phyloP scores from a whole-genome alignment of 1,284 basidiomycete genomes.

The Pseudozyma sp. region DNA sequence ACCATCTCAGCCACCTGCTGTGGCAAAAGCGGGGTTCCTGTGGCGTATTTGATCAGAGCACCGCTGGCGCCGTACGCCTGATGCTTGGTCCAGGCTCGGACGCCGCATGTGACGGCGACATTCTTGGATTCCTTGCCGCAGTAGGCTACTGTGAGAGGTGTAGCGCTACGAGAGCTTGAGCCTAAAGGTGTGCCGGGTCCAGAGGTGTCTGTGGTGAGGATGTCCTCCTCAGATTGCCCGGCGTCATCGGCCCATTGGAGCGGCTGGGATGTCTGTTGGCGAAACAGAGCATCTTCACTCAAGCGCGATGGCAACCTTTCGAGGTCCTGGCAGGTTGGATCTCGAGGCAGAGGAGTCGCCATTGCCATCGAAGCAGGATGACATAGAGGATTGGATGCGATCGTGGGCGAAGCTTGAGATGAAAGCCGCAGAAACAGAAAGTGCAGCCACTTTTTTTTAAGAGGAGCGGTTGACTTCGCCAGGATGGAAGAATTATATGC shows the following conservation, averaged over 20 bases:
- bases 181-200: conserved; percentile 19
- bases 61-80: conserved; percentile 49
- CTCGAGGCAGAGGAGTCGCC: conserved; percentile 1
- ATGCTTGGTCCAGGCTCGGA: conserved; percentile 45
- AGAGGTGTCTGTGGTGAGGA: conserved; percentile 27
- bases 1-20: conserved; percentile 58
- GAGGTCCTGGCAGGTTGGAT: conserved; percentile 22
- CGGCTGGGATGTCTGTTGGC: conserved; percentile 25
- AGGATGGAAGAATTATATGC: no score
- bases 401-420: not conserved
- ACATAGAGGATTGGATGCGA: not conserved
- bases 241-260: conserved; percentile 38
- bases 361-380: not conserved
- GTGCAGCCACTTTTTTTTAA: no score
- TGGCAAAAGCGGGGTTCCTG: conserved; percentile 52
- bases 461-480: no score
- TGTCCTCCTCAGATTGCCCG: conserved; percentile 18
- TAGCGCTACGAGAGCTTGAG: conserved; percentile 16
- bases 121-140: conserved; percentile 31
- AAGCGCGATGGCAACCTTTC: conserved; percentile 29
- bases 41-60: conserved; percentile 56
- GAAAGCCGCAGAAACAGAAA: no score
- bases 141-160: conserved; percentile 29
- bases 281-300: conserved; percentile 29
- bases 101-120: conserved; percentile 39